A percentile compares a stretch with the other conserved stretches of the same genome.
Evolutionary conservation across 2,329 filamentous ascomycete species (phyloP).

Genomic region (Alternaria dauci): DNA sequence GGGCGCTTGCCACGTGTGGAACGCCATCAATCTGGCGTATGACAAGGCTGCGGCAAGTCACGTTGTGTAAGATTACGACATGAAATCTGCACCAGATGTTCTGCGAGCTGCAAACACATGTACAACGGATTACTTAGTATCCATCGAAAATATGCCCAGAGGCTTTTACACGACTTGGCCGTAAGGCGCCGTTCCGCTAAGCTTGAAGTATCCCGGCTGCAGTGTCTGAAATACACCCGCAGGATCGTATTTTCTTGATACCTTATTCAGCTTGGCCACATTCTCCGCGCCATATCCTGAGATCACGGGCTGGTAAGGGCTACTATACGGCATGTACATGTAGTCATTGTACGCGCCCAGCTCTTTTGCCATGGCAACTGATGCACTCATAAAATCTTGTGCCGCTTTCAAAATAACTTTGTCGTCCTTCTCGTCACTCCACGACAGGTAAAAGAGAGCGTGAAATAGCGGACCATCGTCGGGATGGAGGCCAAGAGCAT

Average conservation of each 20-base stretch:
- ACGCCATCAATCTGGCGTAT: not conserved
- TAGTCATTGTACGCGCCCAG: constrained; percentile 18
- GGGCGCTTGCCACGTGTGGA: not conserved
- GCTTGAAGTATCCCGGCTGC: constrained; percentile 20
- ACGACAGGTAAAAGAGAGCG: constrained; percentile 29
- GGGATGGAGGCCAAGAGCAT: constrained; percentile 33
- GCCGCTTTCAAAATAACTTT: constrained; percentile 23
- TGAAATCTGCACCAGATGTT: accelerated
- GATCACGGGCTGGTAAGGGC: constrained; percentile 53
- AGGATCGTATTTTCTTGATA: constrained; percentile 21
- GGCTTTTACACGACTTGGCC: not conserved
- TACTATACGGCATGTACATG: constrained; percentile 59
- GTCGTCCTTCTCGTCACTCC: constrained; percentile 32
- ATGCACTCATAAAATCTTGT: constrained; percentile 18
- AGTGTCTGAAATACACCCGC: constrained; percentile 18
- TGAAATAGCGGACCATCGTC: constrained; percentile 25
- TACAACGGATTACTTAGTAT: not conserved
- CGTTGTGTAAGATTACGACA: not conserved
- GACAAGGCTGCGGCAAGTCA: not conserved
- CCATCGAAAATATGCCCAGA: not conserved
- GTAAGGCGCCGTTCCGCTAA: constrained; percentile 5
- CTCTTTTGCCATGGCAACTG: constrained; percentile 9
- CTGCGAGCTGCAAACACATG: not conserved
- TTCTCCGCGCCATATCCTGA: constrained; percentile 53
- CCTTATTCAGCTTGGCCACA: constrained; percentile 21